These are phyloP conservation scores for Durusdinium trenchii DNA, from an alignment of 73 alveolate genomes.

Conservation along the genomic window DNA sequence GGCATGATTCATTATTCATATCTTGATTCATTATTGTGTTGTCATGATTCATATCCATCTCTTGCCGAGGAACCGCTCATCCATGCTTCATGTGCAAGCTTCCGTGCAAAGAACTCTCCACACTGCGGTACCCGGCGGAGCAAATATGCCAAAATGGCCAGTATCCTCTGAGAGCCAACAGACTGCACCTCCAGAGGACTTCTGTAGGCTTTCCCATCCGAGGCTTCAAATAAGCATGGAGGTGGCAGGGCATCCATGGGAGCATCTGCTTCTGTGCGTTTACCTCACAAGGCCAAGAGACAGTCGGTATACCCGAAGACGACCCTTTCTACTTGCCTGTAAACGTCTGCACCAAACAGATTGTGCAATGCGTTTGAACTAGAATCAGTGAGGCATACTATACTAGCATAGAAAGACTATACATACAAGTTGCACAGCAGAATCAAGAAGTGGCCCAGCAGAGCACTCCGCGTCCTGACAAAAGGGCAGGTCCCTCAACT, in stretches of 20 bases:
- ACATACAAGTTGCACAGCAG: slow-evolving; percentile 44
- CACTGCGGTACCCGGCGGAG: slow-evolving; percentile 73
- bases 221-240: slow-evolving; percentile 25
- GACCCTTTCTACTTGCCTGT: too few relatives aligned
- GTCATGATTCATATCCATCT: too few relatives aligned
- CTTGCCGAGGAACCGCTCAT: too few relatives aligned
- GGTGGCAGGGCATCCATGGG: slow-evolving; percentile 47
- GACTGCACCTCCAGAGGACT: slow-evolving; percentile 71
- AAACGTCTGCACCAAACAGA: too few relatives aligned
- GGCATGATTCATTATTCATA: too few relatives aligned
- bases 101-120: slow-evolving; percentile 71
- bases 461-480: neutral
- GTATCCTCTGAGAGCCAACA: slow-evolving; percentile 34
- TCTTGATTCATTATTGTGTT: too few relatives aligned
- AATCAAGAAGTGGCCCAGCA: slow-evolving; percentile 61
- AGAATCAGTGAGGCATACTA: too few relatives aligned
- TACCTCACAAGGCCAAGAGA: too few relatives aligned
- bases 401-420: too few relatives aligned
- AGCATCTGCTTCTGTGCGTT: slow-evolving; percentile 25
- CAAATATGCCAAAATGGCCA: slow-evolving; percentile 70
- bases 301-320: too few relatives aligned
- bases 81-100: slow-evolving; percentile 24
- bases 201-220: neutral
- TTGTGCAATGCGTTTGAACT: too few relatives aligned
- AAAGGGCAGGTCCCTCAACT: neutral